phyloP scores from a whole-genome alignment of 2,329 filamentous ascomycete genomes.

The Alternaria atra region DNA sequence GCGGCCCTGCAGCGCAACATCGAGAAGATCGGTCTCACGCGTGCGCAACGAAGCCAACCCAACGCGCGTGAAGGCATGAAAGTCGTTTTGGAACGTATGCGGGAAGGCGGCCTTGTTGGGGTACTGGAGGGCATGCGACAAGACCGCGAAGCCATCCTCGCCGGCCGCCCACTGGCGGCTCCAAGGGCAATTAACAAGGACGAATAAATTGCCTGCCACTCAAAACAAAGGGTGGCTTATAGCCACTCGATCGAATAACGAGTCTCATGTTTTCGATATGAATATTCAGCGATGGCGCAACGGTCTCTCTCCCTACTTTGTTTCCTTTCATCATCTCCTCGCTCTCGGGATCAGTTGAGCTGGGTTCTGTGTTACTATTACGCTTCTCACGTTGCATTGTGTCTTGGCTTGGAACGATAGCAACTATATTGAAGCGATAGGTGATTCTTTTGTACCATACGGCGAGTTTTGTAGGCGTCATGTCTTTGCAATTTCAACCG shows the following conservation, averaged over 20 bases:
- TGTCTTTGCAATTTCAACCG: background rate
- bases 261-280: constrained; percentile 20
- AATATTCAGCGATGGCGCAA: constrained; percentile 46
- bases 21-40: constrained; percentile 78
- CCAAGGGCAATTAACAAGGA: constrained; percentile 28
- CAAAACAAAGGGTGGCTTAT: background rate
- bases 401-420: background rate
- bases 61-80: constrained; percentile 87
- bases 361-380: constrained; percentile 34
- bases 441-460: background rate
- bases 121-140: constrained; percentile 76
- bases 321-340: constrained; percentile 10
- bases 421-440: background rate
- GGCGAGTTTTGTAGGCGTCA: background rate
- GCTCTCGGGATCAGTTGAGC: constrained; percentile 13
- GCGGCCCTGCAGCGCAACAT: constrained; percentile 80
- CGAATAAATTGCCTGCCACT: constrained; percentile 17
- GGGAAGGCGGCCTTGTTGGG: constrained; percentile 71
- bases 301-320: constrained; percentile 29
- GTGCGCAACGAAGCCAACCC: constrained; percentile 78
- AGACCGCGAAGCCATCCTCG: constrained; percentile 60
- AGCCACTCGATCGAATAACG: background rate
- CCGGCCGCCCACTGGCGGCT: constrained; percentile 32
- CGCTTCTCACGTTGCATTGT: constrained; percentile 62
- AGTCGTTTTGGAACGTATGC: constrained; percentile 76